Evolutionary conservation across 192 early-diverging fungal genomes (phyloP), one percentile per base, ranked within the genome.

Genomic region (Coemansia sp.): DNA sequence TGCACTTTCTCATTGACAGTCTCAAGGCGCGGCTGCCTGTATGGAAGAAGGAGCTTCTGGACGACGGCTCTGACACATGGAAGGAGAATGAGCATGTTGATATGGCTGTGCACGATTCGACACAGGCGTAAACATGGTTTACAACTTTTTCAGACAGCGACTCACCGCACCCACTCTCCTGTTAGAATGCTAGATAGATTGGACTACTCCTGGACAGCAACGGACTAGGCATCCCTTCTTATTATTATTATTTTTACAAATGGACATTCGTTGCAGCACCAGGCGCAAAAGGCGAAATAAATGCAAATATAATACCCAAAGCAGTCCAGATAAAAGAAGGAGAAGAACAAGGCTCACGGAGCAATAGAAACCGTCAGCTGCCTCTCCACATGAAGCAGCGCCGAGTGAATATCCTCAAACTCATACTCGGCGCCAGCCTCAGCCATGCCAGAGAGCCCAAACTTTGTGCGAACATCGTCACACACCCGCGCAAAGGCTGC

Each of bases 1-100:
- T 89, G 0, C 88, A 87, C 44, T 96, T 87, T 83, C 79, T 98
- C 49, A 94, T 98, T 58, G 90, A 98, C 62, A 86, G 93, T 58
- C 83, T 98, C n/a, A 98, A 98, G 75, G 87, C 75, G 0, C 75
- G 85, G 18, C 87, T 92, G 60, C 95, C 95, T 5, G 93, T 98
- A 44, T 98, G 96, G 96, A 98, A 98, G 69, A 93, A 92, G 71
- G 96, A 98, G 73, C 67, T 91, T 3, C 92, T 96, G 66, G 85
- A 85, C 11, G 94, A 93, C 67, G 96, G 93, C 3, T 87, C 87
- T 26, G 85, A 32, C 19, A 68, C 76, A 1, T 94, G 92, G 92
- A 94, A 92, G 68, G 85, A 82, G 45, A 88, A 88, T 68, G 81
- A 86, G 41, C 21, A 57, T 2, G 64, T 74, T 38, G 69, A 83